phyloP scores from a whole-genome alignment of 2,329 filamentous ascomycete species.

The Colletotrichum tamarilloi region DNA sequence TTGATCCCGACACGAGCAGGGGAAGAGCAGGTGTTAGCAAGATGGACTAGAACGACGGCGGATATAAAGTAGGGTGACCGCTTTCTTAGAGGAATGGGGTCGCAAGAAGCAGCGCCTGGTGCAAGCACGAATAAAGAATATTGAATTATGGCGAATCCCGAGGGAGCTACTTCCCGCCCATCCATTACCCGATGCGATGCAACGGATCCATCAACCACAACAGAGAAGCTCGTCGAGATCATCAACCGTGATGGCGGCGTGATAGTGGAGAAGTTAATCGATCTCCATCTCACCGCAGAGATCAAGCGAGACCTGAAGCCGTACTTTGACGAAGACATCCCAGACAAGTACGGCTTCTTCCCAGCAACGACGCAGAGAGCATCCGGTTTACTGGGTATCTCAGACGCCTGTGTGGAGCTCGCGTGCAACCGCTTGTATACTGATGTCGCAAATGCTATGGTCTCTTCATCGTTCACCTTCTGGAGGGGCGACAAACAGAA shows the following conservation, averaged over 20 bases:
- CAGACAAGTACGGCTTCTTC: slow-evolving; percentile 52
- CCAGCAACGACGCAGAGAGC: slow-evolving; percentile 52
- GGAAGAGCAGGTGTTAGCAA: neutral
- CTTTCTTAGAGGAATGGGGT: no score
- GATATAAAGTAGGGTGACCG: neutral
- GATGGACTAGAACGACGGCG: neutral
- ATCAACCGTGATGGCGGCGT: slow-evolving; percentile 48
- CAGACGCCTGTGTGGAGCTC: slow-evolving; percentile 51
- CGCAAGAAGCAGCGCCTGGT: no score
- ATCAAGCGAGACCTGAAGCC: slow-evolving; percentile 51
- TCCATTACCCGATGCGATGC: slow-evolving; percentile 32
- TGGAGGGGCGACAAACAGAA: slow-evolving; percentile 47
- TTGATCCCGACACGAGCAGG: neutral
- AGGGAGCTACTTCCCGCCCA: neutral
- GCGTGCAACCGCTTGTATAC: slow-evolving; percentile 48
- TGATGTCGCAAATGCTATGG: slow-evolving; percentile 45
- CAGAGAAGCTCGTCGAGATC: slow-evolving; percentile 38
- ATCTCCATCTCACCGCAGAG: slow-evolving; percentile 44
- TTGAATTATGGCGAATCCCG: neutral
- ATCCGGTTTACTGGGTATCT: slow-evolving; percentile 50
- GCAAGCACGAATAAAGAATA: neutral
- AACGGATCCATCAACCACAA: slow-evolving; percentile 36
- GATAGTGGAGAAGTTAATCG: slow-evolving; percentile 49
- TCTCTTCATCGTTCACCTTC: slow-evolving; percentile 49
- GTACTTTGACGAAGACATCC: slow-evolving; percentile 48